Conservation (phyloP, 768 basidiomycete species). For the Pleurotus salmoneostramineus region DNA sequence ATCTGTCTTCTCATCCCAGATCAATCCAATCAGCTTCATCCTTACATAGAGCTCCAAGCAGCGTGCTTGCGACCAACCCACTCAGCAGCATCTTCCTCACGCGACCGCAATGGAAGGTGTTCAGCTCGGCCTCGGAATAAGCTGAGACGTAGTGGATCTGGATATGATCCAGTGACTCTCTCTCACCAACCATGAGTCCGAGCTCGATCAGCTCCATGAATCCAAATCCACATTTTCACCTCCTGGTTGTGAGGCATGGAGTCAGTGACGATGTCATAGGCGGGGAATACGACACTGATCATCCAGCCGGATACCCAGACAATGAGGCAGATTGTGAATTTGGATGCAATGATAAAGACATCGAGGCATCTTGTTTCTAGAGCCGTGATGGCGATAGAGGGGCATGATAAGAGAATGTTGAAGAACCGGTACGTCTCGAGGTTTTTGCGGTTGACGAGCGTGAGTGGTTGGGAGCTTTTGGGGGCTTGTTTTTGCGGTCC, state of each 20-base stretch:
- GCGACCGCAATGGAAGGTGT: constrained; percentile 95
- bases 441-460: constrained; percentile 45
- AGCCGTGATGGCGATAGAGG: constrained; percentile 62
- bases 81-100: constrained; percentile 92
- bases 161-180: constrained; percentile 36
- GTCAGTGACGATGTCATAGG: constrained; percentile 4
- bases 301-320: constrained; percentile 7
- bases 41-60: constrained; percentile 86
- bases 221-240: constrained; percentile 12
- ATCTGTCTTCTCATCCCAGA: constrained; percentile 69
- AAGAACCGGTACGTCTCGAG: constrained; percentile 47
- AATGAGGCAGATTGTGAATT: constrained; percentile 28
- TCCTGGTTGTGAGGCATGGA: neutral
- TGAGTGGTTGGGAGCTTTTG: constrained; percentile 21
- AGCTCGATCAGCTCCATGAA: constrained; percentile 36
- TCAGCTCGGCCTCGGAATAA: constrained; percentile 69
- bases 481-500: constrained; percentile 8
- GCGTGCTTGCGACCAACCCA: constrained; percentile 94
- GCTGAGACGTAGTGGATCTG: constrained; percentile 68
- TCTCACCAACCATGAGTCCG: constrained; percentile 18
- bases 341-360: constrained; percentile 8
- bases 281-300: constrained; percentile 13
- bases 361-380: constrained; percentile 54
- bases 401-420: constrained; percentile 48
- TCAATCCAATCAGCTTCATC: constrained; percentile 86